These are phyloP conservation scores for Fusarium illudens DNA, from an alignment of 2,329 filamentous ascomycete species.

Conservation along the genomic window DNA sequence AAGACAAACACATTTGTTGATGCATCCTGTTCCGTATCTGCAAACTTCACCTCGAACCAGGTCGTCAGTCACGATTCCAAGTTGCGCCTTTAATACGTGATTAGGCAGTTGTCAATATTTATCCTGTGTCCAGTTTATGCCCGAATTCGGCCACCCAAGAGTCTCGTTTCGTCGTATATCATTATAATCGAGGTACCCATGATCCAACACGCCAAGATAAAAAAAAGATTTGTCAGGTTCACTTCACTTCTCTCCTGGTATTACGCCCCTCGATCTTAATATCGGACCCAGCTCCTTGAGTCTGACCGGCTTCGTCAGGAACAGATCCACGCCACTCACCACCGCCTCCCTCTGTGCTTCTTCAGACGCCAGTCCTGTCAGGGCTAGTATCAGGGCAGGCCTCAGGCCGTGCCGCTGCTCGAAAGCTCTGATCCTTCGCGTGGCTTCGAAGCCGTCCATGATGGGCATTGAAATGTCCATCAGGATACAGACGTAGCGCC, in stretches of 20 bases:
- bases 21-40: too few relatives aligned
- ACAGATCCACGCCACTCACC: conserved; percentile 62
- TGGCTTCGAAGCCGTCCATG: conserved; percentile 62
- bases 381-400: conserved; percentile 58
- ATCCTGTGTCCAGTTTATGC: too few relatives aligned
- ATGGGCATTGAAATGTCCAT: conserved; percentile 67
- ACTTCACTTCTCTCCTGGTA: conserved; percentile 16
- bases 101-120: too few relatives aligned
- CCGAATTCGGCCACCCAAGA: too few relatives aligned
- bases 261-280: conserved; percentile 24
- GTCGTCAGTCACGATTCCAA: too few relatives aligned
- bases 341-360: conserved; percentile 62
- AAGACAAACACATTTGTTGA: too few relatives aligned
- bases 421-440: conserved; percentile 58
- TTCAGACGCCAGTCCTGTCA: conserved; percentile 61
- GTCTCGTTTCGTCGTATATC: neutral
- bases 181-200: neutral
- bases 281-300: conserved; percentile 49
- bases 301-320: conserved; percentile 63
- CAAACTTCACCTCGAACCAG: too few relatives aligned
- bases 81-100: too few relatives aligned
- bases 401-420: conserved; percentile 54
- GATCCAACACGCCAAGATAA: neutral
- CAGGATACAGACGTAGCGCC: conserved; percentile 44
- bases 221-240: too few relatives aligned